Evolutionary conservation across 805 yeast species (phyloP), one percentile per base, ranked within the genome.

Genomic region (Candida ponderosae): DNA sequence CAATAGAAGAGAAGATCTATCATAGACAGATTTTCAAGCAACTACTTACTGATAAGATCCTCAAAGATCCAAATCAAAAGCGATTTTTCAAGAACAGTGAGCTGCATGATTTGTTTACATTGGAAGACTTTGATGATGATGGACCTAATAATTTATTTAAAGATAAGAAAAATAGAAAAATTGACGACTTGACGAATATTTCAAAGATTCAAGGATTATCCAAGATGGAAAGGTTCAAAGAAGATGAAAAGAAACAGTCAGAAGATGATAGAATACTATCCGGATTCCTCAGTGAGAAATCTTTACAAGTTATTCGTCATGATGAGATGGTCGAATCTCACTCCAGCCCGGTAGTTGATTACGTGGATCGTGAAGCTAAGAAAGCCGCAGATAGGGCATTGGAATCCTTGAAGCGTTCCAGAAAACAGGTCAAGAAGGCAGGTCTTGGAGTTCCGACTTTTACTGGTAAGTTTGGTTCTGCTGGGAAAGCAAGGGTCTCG

Each of bases 21-120:
- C 97, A 93, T 51, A 73, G 98, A 17, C 98, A 93, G 60, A 93
- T 93, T 24, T 93, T 90, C 72, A 93, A 93, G 57, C 96, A 94
- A 44, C 82, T 90, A 47, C 60, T 93, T 44, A 85, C 97, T 0
- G 93, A 93, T 59, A 93, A 90, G 60, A 89, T 93, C 43, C 63
- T 93, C 50, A 89, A 87, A 47, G 98, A 93, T 55, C 97, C 98
- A 1, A 88, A 89, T 47, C 97, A 93, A 54, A 73, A 89, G 41
- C 63, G 97, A 40, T 89, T 90, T 50, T 93, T 93, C 66, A 93
- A 93, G 51, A 80, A 79, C 72, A 87, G 84, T 50, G 97, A 93
- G 50, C 62, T 93, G 33, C 93, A 89, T 47, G 97, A 93, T 59
- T 62, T 93, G 40, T 93, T 93, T 55, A 71, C 93, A 0, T 60